Evolutionary conservation across 1,284 basidiomycete genomes (phyloP).

Genomic region (Cryptococcus amylolentus): DNA sequence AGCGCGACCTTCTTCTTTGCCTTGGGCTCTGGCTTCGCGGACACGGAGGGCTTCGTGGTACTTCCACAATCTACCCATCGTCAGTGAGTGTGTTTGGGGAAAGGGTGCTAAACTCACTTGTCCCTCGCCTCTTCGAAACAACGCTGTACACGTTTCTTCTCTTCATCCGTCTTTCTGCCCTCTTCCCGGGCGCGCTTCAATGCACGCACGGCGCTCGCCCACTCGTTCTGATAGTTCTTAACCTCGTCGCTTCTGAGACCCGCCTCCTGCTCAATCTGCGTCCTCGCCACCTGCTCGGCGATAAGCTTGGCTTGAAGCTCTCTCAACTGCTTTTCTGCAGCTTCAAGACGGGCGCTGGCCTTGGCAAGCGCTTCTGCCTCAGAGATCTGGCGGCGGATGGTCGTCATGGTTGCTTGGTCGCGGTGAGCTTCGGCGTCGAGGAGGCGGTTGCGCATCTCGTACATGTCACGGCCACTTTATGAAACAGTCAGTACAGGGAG

Average conservation of each 20-base stretch:
- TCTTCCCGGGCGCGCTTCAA: constrained; percentile 41
- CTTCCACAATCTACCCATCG: constrained; percentile 11
- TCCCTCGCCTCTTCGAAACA: constrained; percentile 41
- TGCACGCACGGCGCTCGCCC: constrained; percentile 38
- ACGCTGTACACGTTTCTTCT: constrained; percentile 30
- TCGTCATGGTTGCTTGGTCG: constrained; percentile 8
- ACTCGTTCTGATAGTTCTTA: constrained; percentile 36
- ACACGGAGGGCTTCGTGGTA: constrained; percentile 44
- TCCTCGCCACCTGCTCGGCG: constrained; percentile 38
- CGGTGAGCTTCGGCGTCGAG: constrained; percentile 14
- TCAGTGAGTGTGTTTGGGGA: neutral
- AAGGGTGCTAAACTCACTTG: constrained; percentile 21
- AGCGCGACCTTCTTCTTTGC: constrained; percentile 41
- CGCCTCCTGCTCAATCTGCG: constrained; percentile 30
- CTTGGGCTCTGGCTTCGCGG: constrained; percentile 39
- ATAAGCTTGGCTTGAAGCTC: constrained; percentile 44
- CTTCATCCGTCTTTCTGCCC: constrained; percentile 41
- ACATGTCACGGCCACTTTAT: constrained; percentile 29
- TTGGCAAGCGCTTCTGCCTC: constrained; percentile 24
- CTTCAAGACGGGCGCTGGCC: constrained; percentile 30
- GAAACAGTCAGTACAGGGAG: neutral
- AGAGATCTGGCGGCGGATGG: constrained; percentile 11
- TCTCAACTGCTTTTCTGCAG: constrained; percentile 35
- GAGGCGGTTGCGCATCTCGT: constrained; percentile 33
- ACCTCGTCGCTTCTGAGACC: constrained; percentile 26